Evolutionary conservation across 441 rosid genomes (phyloP).

Genomic region (Mallotus repandus): DNA sequence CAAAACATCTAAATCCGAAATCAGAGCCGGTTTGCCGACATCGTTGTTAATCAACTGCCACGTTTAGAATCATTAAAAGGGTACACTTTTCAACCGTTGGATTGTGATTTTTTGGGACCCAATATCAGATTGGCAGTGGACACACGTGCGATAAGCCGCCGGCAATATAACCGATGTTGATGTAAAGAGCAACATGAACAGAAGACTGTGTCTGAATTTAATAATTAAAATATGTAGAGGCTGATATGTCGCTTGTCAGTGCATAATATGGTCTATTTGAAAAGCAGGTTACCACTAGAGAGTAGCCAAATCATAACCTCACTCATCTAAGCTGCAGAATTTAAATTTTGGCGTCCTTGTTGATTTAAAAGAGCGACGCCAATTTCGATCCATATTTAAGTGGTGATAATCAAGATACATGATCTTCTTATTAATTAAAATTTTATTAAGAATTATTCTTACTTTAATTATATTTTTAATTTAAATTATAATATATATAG

Average conservation of each 20-base stretch:
- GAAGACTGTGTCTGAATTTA: background rate
- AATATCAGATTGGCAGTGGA: background rate
- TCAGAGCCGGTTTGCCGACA: background rate
- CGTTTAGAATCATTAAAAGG: background rate
- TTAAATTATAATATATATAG: too few species aligned
- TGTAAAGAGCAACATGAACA: background rate
- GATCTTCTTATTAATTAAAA: too few species aligned
- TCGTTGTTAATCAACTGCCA: background rate
- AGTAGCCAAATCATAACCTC: too few species aligned
- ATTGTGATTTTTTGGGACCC: background rate
- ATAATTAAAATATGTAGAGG: background rate
- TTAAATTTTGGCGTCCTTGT: too few species aligned
- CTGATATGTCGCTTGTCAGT: background rate
- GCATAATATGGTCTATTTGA: background rate
- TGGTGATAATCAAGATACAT: too few species aligned
- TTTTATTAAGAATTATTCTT: too few species aligned
- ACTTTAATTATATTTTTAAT: too few species aligned
- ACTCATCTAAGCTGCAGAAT: too few species aligned
- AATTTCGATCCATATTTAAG: too few species aligned
- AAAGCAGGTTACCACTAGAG: too few species aligned
- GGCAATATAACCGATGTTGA: constrained; percentile 18
- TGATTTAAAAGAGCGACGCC: too few species aligned
- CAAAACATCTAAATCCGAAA: background rate
- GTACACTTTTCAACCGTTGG: background rate
- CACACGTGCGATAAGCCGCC: constrained; percentile 39